A percentile compares a stretch with the other conserved stretches of the same genome.
Conservation (phyloP, 2,329 filamentous ascomycete species). For the Colletotrichum gloeosporioides region DNA sequence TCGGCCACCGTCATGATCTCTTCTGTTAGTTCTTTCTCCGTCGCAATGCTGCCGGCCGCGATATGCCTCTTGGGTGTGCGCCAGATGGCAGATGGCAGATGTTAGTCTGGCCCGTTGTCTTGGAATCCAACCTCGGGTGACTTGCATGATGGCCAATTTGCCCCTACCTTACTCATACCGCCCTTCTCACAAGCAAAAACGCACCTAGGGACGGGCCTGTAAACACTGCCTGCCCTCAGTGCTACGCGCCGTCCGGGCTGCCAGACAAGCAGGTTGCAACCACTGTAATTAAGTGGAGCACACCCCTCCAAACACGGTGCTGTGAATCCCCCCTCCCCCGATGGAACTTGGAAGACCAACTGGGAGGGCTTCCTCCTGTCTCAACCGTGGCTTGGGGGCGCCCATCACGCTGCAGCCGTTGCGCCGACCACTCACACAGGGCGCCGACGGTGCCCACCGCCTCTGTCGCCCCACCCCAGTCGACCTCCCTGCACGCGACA, state of each 20-base stretch:
- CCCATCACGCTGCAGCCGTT: constrained; percentile 17
- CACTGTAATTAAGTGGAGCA: not conserved
- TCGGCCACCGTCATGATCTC: not conserved
- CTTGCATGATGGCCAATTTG: constrained; percentile 12
- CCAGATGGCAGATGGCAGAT: not conserved
- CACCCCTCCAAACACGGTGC: not conserved
- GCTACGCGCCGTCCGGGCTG: not conserved
- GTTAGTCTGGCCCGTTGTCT: not conserved
- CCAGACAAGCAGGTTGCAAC: not conserved
- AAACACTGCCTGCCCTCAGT: not conserved
- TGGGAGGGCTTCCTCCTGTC: not conserved
- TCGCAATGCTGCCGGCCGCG: not conserved
- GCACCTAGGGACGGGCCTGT: not conserved
- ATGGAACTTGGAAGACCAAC: not conserved
- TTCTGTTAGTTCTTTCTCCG: not conserved
- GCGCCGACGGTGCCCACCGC: not conserved
- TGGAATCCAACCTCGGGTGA: constrained; percentile 7
- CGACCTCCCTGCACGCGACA: constrained; percentile 15
- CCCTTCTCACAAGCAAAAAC: constrained; percentile 2
- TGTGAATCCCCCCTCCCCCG: not conserved
- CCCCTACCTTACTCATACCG: not conserved
- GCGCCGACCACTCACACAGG: not conserved
- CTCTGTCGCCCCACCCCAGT: not conserved
- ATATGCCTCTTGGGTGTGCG: not conserved
- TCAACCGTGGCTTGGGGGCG: not conserved